Evolutionary conservation across 1,139 yeast genomes (phyloP), one percentile per base, ranked within the genome.

Genomic region (Pichia sp.): DNA sequence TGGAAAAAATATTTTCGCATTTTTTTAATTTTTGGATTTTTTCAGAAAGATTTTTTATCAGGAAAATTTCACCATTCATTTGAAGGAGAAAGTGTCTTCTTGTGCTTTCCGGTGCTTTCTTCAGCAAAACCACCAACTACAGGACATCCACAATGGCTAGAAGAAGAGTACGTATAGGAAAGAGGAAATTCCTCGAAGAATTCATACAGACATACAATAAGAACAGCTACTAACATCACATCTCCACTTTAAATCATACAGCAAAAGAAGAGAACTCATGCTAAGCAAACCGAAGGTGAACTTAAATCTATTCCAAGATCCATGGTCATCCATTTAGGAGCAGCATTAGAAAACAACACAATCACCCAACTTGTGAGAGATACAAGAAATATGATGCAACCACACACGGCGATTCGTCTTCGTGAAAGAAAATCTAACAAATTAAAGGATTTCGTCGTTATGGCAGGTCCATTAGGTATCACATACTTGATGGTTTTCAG

Each of bases 401-500:
- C 99, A 24, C 96, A 93, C 60, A 93, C 99, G 4, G 97, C 98
- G 17, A 81, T 89, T 58, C 85, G 82, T 57, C 76, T 94, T 53
- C 76, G 84, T 56, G 99, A 94, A 68, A 75, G 98, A 45, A 88
- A 88, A 66, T 75, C 88, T 40, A 94, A 94, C 66, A 85, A 83
- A 61, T 73, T 93, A 55, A 86, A 85, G 66, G 99, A 93, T 68
- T 93, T 87, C 60, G 78, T 91, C 18, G 96, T 90, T 20, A 91
- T 93, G 97, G 90, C 97, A 34, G 99, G 99, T 4, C 98, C 99
- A 9, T 73, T 93, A 45, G 96, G 96, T 33, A 96, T 94, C 14
- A 76, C 93, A 9, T 96, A 93, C 66, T 68, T 94, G 62, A 80
- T 93, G 69, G 73, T 93, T 22, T 90, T 93, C 70, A 85, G 91